Base-by-base conservation (phyloP, 2,329 filamentous ascomycete species). In the Fusarium sp. region DNA sequence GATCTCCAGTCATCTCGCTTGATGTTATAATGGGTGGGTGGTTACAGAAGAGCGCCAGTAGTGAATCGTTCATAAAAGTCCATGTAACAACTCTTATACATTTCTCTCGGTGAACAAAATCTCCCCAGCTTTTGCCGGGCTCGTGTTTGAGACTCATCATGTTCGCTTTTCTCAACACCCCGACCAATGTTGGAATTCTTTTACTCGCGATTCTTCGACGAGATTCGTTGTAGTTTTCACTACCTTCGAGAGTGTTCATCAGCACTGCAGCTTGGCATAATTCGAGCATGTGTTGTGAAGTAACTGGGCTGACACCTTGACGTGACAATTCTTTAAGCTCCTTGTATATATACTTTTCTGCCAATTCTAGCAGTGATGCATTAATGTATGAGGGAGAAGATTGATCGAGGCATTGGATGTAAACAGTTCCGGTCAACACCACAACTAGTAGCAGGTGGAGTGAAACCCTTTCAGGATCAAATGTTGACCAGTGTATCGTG, bases 401-500 rank as follows among this genome's bases (percentile, higher is more conserved):
- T 18, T 24, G 47, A 2, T 51, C 26, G 1, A 49, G 36, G 3
- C 65, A 35, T 22, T 60, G 51, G 2, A 66, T 12, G 12, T 66
- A 72, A 7, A 55, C 33, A 13, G 74, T 63, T 3, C 74, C 74
- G 0, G 59, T 59, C 4, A 75, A 12, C 1, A 59, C 26, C 6
- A 61, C 48, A 3, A 61, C 68, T 1, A 75, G 41, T 1, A 76
- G 31, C 3, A 76, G 14, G 11, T 69, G 74, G 3, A 59, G 52
- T n/a, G 51, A 26, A 7, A 55, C 48, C 7, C 42, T 54, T 6
- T 75, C 59, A 3, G 72, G 68, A 9, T 69, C 48, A 17, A 75
- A 75, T 10, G 73, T 70, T 11, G 74, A 64, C 73, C 74, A 75
- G 26, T 75, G 74, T 9, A 76, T 62, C 0, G 52, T 48, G 3